Base-by-base conservation (phyloP, 108 stramenopile genomes). In the Cyclotella baltica region DNA sequence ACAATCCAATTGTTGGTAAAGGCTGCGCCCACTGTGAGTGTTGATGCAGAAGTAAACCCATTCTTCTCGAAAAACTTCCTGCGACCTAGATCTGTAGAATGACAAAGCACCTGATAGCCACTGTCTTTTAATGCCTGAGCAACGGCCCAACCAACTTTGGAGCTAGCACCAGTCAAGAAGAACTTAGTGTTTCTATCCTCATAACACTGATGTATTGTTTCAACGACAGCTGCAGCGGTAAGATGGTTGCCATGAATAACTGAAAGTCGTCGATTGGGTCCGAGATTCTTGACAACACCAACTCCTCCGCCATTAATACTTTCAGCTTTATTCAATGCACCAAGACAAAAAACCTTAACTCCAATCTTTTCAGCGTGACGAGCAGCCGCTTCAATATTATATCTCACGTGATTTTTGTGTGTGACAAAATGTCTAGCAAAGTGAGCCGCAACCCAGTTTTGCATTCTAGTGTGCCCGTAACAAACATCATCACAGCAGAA, bases 181-280 rank as follows among this genome's bases (percentile, higher is more conserved):
- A 88, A 50, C 57, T 76, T 83, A 0, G 53, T 75, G 25, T 62
- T 80, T 22, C 55, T 48, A 25, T 76, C 62, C 25, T 75, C 68
- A 67, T 76, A 76, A 50, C 52, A 61, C 38, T 83, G 87, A 38
- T 61, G n/a, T 4, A 85, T 71, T 34, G 82, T 75, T 43, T 83
- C 85, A 66, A 83, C 79, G 4, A 88, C 78, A 6, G 82, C 85
- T 30, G 87, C 87, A 1, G 87, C 82, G 10, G 87, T 88, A 4
- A 88, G 79, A 73, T 85, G 85, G 48, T 88, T 88, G 8, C 87
- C 87, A 72, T 88, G 87, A 35, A 88, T 86, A n/a, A 88, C 56
- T 23, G 86, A 86, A 5, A 86, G 31, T 27, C 22, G 70, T 11
- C 82, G 51, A 29, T 84, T 62, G 15, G 69, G 82, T n/a, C 83